A percentile compares a stretch with the other conserved stretches of the same genome.
Conservation (phyloP, 768 basidiomycete species). For the Lentinula detonsa region DNA sequence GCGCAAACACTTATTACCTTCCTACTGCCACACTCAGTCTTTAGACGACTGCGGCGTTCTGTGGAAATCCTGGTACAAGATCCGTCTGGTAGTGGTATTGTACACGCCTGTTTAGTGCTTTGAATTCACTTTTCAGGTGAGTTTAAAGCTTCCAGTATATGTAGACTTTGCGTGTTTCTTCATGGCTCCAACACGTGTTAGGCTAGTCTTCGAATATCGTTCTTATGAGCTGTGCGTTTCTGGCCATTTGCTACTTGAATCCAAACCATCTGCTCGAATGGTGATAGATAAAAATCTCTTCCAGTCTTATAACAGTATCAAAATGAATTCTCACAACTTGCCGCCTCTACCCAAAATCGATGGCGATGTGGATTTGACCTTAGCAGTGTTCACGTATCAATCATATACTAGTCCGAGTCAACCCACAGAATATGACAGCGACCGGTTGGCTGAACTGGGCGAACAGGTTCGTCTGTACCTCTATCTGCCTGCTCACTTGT, state of each 20-base stretch:
- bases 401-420: constrained; percentile 22
- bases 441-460: constrained; percentile 58
- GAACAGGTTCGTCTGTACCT: constrained; percentile 23
- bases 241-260: background rate
- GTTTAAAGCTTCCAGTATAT: background rate
- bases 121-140: background rate
- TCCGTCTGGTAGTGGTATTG: too few relatives aligned
- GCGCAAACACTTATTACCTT: background rate
- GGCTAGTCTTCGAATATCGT: background rate
- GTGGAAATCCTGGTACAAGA: too few relatives aligned
- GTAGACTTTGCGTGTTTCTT: background rate
- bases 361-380: constrained; percentile 44
- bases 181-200: background rate
- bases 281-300: background rate
- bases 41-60: too few relatives aligned
- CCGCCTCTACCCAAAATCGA: constrained; percentile 53
- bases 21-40: too few relatives aligned
- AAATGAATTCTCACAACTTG: constrained; percentile 12
- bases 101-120: too few relatives aligned
- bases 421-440: constrained; percentile 46
- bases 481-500: background rate
- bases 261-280: background rate
- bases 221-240: background rate
- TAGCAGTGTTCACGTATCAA: constrained; percentile 53
- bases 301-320: background rate